phyloP scores from a whole-genome alignment of 305 asterid genomes.

The Fraxinus paxiana region DNA sequence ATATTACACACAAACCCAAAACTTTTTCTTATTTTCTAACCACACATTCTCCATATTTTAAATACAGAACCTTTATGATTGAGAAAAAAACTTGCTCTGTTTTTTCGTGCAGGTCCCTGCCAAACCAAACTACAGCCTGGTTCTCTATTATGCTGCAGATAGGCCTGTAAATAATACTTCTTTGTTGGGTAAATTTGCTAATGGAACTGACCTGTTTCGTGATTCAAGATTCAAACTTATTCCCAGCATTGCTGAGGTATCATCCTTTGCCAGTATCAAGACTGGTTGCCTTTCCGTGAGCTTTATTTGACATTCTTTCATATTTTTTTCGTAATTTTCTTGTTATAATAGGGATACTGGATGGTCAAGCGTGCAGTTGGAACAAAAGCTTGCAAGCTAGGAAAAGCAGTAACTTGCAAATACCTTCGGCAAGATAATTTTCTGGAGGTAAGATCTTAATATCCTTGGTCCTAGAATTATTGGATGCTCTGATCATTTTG shows the following conservation, averaged over 20 bases:
- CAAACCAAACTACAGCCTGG: conserved; percentile 91
- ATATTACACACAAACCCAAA: background rate
- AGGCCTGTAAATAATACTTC: conserved; percentile 76
- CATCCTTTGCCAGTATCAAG: conserved; percentile 17
- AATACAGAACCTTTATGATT: background rate
- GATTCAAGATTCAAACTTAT: conserved; percentile 96
- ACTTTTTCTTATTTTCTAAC: background rate
- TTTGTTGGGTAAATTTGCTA: conserved; percentile 71
- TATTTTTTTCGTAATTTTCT: conserved; percentile 13
- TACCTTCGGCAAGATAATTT: conserved; percentile 92
- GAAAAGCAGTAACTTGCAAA: conserved; percentile 92
- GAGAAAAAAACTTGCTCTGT: conserved; percentile 19
- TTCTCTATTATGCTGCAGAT: conserved; percentile 88
- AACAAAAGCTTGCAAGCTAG: conserved; percentile 92
- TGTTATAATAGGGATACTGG: conserved; percentile 78
- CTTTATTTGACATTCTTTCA: conserved; percentile 17
- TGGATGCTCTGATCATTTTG: conserved; percentile 5
- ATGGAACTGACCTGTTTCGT: conserved; percentile 82
- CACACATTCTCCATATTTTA: background rate
- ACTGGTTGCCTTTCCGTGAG: conserved; percentile 7
- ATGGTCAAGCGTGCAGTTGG: conserved; percentile 99
- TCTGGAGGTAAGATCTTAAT: conserved; percentile 65
- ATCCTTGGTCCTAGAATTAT: background rate
- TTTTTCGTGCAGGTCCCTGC: conserved; percentile 76
- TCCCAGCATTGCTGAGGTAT: conserved; percentile 95